Conservation (phyloP, 306 rosid species). For the Neltuma alba region DNA sequence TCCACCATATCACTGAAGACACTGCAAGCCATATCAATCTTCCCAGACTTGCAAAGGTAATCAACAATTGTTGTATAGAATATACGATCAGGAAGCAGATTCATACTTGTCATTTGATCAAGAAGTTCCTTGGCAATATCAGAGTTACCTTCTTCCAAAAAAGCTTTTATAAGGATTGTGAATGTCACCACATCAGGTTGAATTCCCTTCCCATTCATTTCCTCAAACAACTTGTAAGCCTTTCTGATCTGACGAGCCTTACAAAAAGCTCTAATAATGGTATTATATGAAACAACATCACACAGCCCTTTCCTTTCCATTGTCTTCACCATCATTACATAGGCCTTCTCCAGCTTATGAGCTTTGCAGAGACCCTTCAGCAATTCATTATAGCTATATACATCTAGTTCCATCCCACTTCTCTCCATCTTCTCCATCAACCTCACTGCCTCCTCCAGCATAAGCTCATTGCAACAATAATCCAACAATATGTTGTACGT, state of each 20-base stretch:
- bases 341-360: constrained; percentile 65
- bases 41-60: constrained; percentile 66
- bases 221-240: constrained; percentile 74
- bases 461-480: constrained; percentile 74
- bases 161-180: constrained; percentile 72
- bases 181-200: constrained; percentile 78
- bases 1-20: constrained; percentile 75
- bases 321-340: constrained; percentile 56
- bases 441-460: constrained; percentile 64
- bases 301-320: constrained; percentile 72
- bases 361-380: constrained; percentile 79
- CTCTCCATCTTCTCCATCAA: constrained; percentile 74
- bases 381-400: constrained; percentile 77
- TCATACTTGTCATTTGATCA: constrained; percentile 65
- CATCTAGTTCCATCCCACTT: constrained; percentile 72
- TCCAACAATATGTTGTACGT: constrained; percentile 83
- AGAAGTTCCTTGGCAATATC: constrained; percentile 65
- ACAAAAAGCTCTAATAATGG: constrained; percentile 68
- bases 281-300: constrained; percentile 84
- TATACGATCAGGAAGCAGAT: constrained; percentile 64
- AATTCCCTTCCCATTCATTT: constrained; percentile 76
- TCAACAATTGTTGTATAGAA: constrained; percentile 73
- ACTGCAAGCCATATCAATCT: constrained; percentile 60
- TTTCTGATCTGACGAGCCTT: constrained; percentile 51
- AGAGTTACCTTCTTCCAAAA: constrained; percentile 68